Percentiles rank a stretch among this genome's conserved stretches.
Evolutionary conservation across 2,329 filamentous ascomycete species (phyloP).

Genomic region (Hortaea werneckii): DNA sequence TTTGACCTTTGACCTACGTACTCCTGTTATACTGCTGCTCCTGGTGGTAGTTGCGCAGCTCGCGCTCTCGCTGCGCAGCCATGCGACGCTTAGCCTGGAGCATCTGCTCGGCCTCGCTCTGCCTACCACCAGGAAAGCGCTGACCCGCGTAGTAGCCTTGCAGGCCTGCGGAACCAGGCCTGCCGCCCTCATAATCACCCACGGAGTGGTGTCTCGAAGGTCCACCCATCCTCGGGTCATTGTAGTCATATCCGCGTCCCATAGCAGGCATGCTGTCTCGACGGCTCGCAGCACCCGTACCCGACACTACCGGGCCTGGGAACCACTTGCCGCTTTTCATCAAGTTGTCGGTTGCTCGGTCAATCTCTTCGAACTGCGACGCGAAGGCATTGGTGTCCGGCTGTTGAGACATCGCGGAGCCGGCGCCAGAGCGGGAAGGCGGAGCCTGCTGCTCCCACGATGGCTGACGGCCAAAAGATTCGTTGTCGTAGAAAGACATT

Average conservation of each 20-base stretch:
- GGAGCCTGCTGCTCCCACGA: slow-evolving; percentile 61
- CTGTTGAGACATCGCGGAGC: slow-evolving; percentile 54
- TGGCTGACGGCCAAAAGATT: slow-evolving; percentile 49
- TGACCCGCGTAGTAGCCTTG: slow-evolving; percentile 93
- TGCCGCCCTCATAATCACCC: slow-evolving; percentile 70
- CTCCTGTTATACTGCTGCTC: slow-evolving; percentile 99
- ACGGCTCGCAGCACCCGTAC: slow-evolving; percentile 40
- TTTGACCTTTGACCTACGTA: slow-evolving; percentile 36
- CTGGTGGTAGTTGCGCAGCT: slow-evolving; percentile 98
- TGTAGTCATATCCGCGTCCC: slow-evolving; percentile 31
- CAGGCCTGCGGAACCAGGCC: slow-evolving; percentile 65
- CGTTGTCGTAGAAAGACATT: slow-evolving; percentile 64
- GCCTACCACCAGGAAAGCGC: slow-evolving; percentile 75
- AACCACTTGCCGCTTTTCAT: slow-evolving; percentile 95
- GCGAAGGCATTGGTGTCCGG: slow-evolving; percentile 64
- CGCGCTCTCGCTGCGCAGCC: slow-evolving; percentile 96
- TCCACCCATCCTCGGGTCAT: slow-evolving; percentile 57
- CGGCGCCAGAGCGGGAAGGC: slow-evolving; percentile 64
- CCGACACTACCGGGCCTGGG: slow-evolving; percentile 26
- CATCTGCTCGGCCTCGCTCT: slow-evolving; percentile 92
- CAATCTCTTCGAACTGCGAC: slow-evolving; percentile 91
- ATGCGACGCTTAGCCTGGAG: slow-evolving; percentile 98
- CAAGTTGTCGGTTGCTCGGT: slow-evolving; percentile 88
- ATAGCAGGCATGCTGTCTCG: slow-evolving; percentile 69
- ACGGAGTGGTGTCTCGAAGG: slow-evolving; percentile 72